Base-by-base conservation (phyloP, 129 eudicot species). In the Erigeron canadensis region DNA sequence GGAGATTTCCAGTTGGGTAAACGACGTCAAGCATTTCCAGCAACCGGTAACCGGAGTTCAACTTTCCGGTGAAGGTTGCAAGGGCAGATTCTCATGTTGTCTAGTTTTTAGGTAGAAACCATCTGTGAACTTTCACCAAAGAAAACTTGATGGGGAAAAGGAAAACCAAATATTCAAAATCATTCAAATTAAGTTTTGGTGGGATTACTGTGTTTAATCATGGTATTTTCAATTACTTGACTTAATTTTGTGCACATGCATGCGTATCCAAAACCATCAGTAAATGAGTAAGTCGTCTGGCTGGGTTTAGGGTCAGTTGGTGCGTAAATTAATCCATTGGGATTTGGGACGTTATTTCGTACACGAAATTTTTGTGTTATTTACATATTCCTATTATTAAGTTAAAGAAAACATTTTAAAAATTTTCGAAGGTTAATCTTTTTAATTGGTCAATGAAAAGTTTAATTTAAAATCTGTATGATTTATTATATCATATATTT, bases 11-110 rank as follows among this genome's bases (percentile, higher is more conserved):
- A 84, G 60, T 74, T 76, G 77, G 99, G 97, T 57, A 86, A 82
- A 70, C 80, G 96, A 72, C 91, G 96, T 7, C 97, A 87, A 63
- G 99, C 96, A 63, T 95, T 95, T 66, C 99, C 99, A 7, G 85
- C 99, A 0, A 81, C 84, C n/a, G 99, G 97, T 16, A 95, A 90
- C 76, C 91, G 99, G 45, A 90, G 96, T 65, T 86, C 94, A 37
- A 95, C 97, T 69, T 95, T 90, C 61, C 88, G 90, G 61, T 85
- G 82, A 78, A 28, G 7, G 60, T 10, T 72, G 60, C 19, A 7
- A 3, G 18, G 6, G 77, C 47, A 22, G 70, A 65, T 1, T 1
- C 18, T 42, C 43, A 28, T 64, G 73, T 53, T 70, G 81, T 70
- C 71, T 63, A 60, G 54, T 56, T 71, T 65, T 34, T 41, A 57